Evolutionary conservation across 1,284 basidiomycete genomes (phyloP).

Genomic region (Trametes hirsuta): DNA sequence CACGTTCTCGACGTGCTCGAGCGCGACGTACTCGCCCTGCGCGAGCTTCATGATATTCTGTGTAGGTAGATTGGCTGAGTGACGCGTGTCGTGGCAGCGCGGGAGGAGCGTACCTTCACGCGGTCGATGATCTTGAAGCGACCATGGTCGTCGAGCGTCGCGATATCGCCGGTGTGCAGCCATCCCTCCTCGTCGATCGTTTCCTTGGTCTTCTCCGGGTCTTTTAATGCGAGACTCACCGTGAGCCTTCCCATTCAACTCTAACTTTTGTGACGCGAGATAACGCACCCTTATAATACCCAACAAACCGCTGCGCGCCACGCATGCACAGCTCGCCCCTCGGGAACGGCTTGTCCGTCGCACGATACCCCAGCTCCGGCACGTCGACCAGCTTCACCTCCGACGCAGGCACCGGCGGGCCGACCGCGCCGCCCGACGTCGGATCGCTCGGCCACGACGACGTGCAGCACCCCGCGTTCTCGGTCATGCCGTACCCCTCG

Average conservation of each 20-base stretch:
- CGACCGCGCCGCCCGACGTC: conserved; percentile 72
- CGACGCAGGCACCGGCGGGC: conserved; percentile 72
- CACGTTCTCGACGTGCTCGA: conserved; percentile 92
- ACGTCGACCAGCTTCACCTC: conserved; percentile 93
- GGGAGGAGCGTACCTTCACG: conserved; percentile 65
- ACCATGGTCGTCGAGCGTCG: conserved; percentile 77
- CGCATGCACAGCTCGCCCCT: conserved; percentile 88
- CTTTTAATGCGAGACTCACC: conserved; percentile 37
- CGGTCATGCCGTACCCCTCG: conserved; percentile 87
- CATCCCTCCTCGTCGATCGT: conserved; percentile 81
- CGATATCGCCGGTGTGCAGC: conserved; percentile 93
- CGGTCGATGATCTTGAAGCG: conserved; percentile 93
- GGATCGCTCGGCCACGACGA: conserved; percentile 62
- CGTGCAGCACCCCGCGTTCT: conserved; percentile 65
- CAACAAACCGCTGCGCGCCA: conserved; percentile 66
- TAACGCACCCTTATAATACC: conserved; percentile 72
- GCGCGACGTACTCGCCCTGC: conserved; percentile 97
- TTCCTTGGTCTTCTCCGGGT: conserved; percentile 69
- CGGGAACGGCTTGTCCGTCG: conserved; percentile 87
- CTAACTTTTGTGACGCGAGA: neutral
- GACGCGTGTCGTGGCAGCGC: conserved; percentile 1
- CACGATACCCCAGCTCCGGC: conserved; percentile 84
- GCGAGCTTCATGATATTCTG: conserved; percentile 97
- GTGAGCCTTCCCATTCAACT: neutral
- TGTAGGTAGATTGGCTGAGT: neutral